Percentiles rank a stretch among this genome's conserved stretches.
Conservation (phyloP, 352 stramenopile genomes). For the Globisporangium emineosum region DNA sequence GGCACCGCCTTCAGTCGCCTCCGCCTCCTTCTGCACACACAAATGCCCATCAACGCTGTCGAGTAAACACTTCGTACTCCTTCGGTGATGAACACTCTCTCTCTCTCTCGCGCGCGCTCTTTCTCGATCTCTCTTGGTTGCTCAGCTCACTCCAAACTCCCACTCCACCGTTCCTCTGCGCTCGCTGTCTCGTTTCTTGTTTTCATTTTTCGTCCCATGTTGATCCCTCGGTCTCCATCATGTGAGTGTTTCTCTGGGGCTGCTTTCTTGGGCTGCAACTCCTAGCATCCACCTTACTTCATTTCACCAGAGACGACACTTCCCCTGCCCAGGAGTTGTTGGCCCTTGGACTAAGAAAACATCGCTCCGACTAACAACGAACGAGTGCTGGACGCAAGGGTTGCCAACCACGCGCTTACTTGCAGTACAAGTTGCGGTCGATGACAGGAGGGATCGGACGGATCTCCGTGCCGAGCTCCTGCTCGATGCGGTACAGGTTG, state of each 20-base stretch:
- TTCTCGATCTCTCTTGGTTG: not conserved
- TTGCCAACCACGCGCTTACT: conserved; percentile 38
- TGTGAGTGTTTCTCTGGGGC: not conserved
- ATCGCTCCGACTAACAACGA: not conserved
- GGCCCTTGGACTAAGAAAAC: not conserved
- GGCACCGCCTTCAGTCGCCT: not conserved
- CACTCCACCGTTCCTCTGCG: not conserved
- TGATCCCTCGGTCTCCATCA: not conserved
- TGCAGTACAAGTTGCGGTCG: conserved; percentile 98
- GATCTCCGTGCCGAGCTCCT: conserved; percentile 99
- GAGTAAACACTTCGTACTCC: conserved; percentile 1
- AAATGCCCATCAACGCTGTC: not conserved
- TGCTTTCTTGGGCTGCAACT: not conserved
- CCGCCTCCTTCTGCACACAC: not conserved
- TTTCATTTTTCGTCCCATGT: conserved; percentile 3
- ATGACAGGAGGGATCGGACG: conserved; percentile 97
- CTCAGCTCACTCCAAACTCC: not conserved
- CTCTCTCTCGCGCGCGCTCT: conserved; percentile 7
- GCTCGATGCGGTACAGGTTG: conserved; percentile 97
- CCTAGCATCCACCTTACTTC: not conserved
- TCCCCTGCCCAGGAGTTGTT: not conserved
- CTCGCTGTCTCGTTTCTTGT: not conserved
- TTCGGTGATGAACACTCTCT: conserved; percentile 7
- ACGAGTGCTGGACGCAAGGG: not conserved
- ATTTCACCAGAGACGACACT: not conserved